Evolutionary conservation across 1,284 basidiomycete genomes (phyloP).

Genomic region (Mycena sp.): DNA sequence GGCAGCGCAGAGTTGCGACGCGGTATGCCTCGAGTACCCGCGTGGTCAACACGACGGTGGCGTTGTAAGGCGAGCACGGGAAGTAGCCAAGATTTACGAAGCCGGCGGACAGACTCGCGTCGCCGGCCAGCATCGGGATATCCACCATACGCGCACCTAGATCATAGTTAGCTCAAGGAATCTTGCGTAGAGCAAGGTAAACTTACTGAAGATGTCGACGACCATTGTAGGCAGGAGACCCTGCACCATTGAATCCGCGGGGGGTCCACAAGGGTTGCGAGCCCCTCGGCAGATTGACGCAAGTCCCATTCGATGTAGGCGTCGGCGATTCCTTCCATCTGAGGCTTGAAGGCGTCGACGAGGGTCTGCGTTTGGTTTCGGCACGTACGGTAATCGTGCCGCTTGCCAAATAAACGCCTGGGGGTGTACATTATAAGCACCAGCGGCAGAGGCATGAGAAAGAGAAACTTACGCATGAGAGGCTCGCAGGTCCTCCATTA

Average conservation of each 20-base stretch:
- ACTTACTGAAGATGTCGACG: slow-evolving; percentile 7
- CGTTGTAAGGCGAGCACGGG: slow-evolving; percentile 12
- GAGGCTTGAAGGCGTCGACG: not conserved
- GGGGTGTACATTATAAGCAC: not conserved
- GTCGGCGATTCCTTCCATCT: not conserved
- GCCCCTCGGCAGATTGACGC: not conserved
- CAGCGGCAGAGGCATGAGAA: too few relatives aligned
- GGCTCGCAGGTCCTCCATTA: not conserved
- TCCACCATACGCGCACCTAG: not conserved
- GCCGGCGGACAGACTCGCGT: not conserved
- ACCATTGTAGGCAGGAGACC: not conserved
- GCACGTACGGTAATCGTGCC: not conserved
- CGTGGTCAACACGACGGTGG: slow-evolving; percentile 21
- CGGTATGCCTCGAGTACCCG: slow-evolving; percentile 24
- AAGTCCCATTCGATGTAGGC: slow-evolving; percentile 1
- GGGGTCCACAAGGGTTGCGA: not conserved
- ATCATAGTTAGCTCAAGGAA: too few relatives aligned
- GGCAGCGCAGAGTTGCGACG: slow-evolving; percentile 14
- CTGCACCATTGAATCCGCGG: not conserved
- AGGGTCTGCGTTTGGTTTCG: not conserved
- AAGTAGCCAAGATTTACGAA: slow-evolving; percentile 18
- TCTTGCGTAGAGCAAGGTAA: not conserved
- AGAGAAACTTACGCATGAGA: not conserved
- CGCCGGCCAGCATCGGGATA: not conserved
- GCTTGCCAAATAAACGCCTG: not conserved